Conservation (phyloP, 768 basidiomycete genomes). For the Mycena venus region DNA sequence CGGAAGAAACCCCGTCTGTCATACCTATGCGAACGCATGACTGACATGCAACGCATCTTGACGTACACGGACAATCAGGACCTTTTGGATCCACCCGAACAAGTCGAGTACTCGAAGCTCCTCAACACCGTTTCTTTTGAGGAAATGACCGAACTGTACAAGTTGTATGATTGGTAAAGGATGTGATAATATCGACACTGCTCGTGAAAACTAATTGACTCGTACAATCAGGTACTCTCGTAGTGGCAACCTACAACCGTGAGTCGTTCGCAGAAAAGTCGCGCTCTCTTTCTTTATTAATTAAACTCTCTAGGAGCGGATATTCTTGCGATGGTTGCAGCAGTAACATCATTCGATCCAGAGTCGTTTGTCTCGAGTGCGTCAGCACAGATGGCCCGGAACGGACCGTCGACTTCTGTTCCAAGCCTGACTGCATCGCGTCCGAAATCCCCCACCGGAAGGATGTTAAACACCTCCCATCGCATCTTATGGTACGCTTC, state of each 20-base stretch:
- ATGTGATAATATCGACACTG: too few relatives aligned
- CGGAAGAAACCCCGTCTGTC: neutral
- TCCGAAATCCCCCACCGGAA: neutral
- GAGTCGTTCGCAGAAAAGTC: neutral
- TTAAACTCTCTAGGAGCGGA: neutral
- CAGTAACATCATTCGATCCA: neutral
- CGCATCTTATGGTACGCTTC: neutral
- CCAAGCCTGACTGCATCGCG: constrained; percentile 13
- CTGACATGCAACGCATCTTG: neutral
- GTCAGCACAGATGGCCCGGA: neutral
- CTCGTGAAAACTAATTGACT: neutral
- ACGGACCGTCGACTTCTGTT: constrained; percentile 14
- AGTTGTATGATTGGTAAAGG: constrained; percentile 11
- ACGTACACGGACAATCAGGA: neutral
- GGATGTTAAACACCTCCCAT: neutral
- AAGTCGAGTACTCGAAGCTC: constrained; percentile 2
- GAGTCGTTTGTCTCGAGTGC: constrained; percentile 21
- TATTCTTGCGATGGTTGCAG: constrained; percentile 10
- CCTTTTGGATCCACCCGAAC: neutral
- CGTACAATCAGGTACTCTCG: neutral
- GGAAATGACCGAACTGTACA: neutral
- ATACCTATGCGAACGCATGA: constrained; percentile 6
- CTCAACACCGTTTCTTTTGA: constrained; percentile 8
- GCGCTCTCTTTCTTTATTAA: too few relatives aligned
- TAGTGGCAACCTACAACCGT: constrained; percentile 14